phyloP scores from a whole-genome alignment of 2,329 filamentous ascomycete species.

The Aspergillus quadricinctus region DNA sequence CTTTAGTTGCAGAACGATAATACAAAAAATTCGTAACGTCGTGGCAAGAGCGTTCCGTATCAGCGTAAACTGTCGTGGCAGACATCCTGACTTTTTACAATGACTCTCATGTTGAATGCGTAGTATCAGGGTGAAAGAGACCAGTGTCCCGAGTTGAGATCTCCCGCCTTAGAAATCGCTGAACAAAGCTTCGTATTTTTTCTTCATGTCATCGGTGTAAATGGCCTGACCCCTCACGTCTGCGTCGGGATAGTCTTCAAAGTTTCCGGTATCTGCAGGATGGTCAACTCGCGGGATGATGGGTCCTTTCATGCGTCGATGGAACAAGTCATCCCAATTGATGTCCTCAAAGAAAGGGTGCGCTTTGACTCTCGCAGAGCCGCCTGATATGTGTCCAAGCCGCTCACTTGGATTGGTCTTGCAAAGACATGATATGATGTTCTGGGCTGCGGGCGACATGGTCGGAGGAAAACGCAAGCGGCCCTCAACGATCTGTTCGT shows the following conservation, averaged over 20 bases:
- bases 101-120: not conserved
- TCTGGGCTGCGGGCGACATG: slow-evolving; percentile 56
- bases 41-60: not conserved
- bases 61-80: not conserved
- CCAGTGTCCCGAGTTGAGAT: not conserved
- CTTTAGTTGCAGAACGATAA: not conserved
- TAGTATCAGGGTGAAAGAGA: not conserved
- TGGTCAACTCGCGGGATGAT: slow-evolving; percentile 59
- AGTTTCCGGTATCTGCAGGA: slow-evolving; percentile 59
- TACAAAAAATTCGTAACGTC: not conserved
- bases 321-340: slow-evolving; percentile 61
- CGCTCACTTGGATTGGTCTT: slow-evolving; percentile 61
- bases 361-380: slow-evolving; percentile 54
- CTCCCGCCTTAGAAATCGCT: slow-evolving; percentile 50
- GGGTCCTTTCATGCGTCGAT: slow-evolving; percentile 56
- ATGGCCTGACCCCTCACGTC: slow-evolving; percentile 48
- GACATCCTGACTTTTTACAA: not conserved
- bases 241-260: slow-evolving; percentile 59
- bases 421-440: slow-evolving; percentile 59
- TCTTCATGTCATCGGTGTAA: slow-evolving; percentile 58
- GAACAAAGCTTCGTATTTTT: slow-evolving; percentile 58
- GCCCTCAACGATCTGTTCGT: slow-evolving; percentile 64
- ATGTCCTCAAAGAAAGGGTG: slow-evolving; percentile 60
- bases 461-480: slow-evolving; percentile 57
- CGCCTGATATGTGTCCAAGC: slow-evolving; percentile 59